These are phyloP conservation scores for Leonotis leonurus DNA, from an alignment of 257 asterid genomes.

Conservation along the genomic window DNA sequence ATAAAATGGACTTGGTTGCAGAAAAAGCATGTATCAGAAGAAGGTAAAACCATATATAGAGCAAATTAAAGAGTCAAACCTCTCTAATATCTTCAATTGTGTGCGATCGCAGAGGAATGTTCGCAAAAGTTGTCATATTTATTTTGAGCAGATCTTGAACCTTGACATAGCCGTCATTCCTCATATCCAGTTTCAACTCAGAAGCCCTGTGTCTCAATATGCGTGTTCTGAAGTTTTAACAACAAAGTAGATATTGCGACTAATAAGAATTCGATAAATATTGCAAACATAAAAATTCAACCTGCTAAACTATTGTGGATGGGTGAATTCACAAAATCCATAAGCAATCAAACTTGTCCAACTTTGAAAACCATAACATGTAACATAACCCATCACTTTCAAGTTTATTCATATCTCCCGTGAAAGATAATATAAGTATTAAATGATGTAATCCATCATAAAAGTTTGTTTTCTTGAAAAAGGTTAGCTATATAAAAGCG, in stretches of 20 bases:
- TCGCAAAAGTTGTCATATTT: constrained; percentile 68
- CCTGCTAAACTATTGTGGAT: neutral
- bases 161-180: constrained; percentile 84
- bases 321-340: neutral
- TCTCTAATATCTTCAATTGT: constrained; percentile 68
- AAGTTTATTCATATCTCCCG: neutral
- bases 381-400: neutral
- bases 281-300: neutral
- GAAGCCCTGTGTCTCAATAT: constrained; percentile 88
- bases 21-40: neutral
- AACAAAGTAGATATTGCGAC: neutral
- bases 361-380: neutral
- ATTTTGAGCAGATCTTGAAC: constrained; percentile 74
- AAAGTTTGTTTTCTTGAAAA: neutral
- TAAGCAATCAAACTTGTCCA: neutral
- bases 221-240: constrained; percentile 50
- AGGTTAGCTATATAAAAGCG: neutral
- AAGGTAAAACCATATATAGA: neutral
- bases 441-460: neutral
- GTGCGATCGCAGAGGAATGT: constrained; percentile 56
- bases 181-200: constrained; percentile 73
- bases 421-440: neutral
- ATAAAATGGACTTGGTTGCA: neutral
- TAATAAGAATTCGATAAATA: neutral
- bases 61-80: constrained; percentile 38